Conservation (phyloP, 2,329 filamentous ascomycete genomes). For the Alternaria sp. region DNA sequence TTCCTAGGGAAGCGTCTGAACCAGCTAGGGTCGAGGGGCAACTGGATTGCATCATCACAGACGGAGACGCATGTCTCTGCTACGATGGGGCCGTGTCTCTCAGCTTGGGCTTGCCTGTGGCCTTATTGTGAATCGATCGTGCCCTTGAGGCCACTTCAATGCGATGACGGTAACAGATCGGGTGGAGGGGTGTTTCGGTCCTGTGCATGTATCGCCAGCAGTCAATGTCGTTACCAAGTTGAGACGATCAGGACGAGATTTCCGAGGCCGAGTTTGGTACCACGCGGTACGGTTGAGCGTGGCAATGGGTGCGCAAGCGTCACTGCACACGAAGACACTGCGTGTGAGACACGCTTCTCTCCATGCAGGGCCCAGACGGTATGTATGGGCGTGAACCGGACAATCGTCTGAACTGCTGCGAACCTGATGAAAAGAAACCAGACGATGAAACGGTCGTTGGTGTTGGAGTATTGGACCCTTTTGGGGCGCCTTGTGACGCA, state of each 20-base stretch:
- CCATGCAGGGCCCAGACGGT: neutral
- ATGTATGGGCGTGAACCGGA: neutral
- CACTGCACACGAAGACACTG: constrained; percentile 1
- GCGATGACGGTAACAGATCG: neutral
- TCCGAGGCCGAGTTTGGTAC: constrained; percentile 1
- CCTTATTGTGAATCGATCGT: neutral
- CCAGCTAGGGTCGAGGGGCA: neutral
- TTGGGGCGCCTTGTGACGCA: constrained; percentile 2
- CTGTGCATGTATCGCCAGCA: neutral
- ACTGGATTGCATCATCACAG: neutral
- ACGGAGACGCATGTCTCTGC: neutral
- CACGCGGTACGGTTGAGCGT: constrained; percentile 8
- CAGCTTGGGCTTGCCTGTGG: neutral
- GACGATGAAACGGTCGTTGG: constrained; percentile 4
- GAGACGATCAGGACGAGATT: constrained; percentile 2
- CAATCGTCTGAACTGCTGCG: neutral
- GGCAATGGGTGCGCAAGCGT: neutral
- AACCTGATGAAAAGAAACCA: neutral
- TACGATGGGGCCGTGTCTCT: neutral
- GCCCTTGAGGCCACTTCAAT: neutral
- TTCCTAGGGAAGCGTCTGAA: neutral
- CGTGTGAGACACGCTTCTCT: neutral
- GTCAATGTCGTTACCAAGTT: neutral
- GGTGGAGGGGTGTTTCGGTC: neutral
- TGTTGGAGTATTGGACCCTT: neutral